Evolutionary conservation across 2,329 filamentous ascomycete species (phyloP).

Genomic region (Lasiodiplodia sp.): DNA sequence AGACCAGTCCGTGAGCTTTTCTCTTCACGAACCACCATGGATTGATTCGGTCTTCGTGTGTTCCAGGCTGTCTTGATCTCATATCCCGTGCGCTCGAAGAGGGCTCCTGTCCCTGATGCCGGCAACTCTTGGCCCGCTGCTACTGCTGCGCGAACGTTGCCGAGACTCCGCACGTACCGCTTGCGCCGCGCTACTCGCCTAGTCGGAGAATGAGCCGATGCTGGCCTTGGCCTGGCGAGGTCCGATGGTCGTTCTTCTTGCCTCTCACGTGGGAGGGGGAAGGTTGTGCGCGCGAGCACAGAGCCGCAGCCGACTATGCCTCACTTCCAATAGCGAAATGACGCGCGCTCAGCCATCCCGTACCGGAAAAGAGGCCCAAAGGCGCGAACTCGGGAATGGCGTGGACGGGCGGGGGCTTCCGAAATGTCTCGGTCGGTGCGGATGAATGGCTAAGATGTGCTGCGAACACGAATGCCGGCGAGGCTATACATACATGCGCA

Average conservation of each 20-base stretch:
- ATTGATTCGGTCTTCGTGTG: neutral
- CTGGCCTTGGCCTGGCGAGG: constrained; percentile 2
- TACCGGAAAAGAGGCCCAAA: neutral
- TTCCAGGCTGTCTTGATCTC: neutral
- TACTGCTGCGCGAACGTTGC: neutral
- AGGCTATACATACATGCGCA: neutral
- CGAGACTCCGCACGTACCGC: constrained; percentile 14
- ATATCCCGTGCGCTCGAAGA: neutral
- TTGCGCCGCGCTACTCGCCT: neutral
- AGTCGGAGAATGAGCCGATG: neutral
- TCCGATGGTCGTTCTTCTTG: neutral
- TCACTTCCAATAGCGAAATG: constrained; percentile 19
- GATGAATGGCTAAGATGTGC: neutral
- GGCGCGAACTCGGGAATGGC: constrained; percentile 8
- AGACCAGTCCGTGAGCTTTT: neutral
- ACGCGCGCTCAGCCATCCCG: neutral
- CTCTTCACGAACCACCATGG: neutral
- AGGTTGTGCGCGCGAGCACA: neutral
- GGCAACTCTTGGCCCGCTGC: neutral
- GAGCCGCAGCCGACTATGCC: constrained; percentile 1
- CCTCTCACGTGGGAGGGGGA: neutral
- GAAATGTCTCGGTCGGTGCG: neutral
- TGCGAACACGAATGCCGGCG: neutral
- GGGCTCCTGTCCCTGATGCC: neutral
- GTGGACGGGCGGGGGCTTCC: neutral